Conservation (phyloP, 2,329 filamentous ascomycete genomes). For the Didymella sp. region DNA sequence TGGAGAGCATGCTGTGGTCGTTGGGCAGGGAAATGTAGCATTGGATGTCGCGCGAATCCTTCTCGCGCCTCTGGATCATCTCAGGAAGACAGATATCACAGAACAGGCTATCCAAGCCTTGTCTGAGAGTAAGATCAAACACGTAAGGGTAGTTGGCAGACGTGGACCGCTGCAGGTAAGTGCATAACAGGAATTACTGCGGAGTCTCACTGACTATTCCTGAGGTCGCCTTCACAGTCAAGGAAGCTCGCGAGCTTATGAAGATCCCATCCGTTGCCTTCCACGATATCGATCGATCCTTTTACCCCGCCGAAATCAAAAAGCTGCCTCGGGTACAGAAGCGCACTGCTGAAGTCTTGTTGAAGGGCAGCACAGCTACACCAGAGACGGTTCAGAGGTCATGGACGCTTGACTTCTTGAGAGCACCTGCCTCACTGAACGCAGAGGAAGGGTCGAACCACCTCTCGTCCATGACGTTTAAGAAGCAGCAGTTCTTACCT, state of each 20-base stretch:
- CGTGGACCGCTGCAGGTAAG: slow-evolving; percentile 84
- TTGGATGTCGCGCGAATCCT: slow-evolving; percentile 91
- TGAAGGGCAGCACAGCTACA: slow-evolving; percentile 71
- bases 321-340: slow-evolving; percentile 76
- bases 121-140: slow-evolving; percentile 73
- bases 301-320: slow-evolving; percentile 72
- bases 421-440: slow-evolving; percentile 76
- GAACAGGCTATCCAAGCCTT: slow-evolving; percentile 80
- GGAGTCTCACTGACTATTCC: slow-evolving; percentile 18
- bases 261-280: slow-evolving; percentile 76
- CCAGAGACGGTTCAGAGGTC: slow-evolving; percentile 63
- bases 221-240: slow-evolving; percentile 91
- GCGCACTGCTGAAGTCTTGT: slow-evolving; percentile 79
- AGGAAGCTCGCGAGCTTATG: slow-evolving; percentile 88
- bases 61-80: slow-evolving; percentile 73
- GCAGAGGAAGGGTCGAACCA: slow-evolving; percentile 51
- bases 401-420: slow-evolving; percentile 86
- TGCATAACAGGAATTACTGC: neutral
- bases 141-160: slow-evolving; percentile 86
- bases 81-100: slow-evolving; percentile 87
- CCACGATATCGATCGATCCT: slow-evolving; percentile 67
- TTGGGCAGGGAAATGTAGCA: slow-evolving; percentile 96
- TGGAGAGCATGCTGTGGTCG: slow-evolving; percentile 82
- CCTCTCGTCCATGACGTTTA: slow-evolving; percentile 73
- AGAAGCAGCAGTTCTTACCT: slow-evolving; percentile 54